Conservation (phyloP, 176 grass and related monocot genomes). For the Carex littledalei region DNA sequence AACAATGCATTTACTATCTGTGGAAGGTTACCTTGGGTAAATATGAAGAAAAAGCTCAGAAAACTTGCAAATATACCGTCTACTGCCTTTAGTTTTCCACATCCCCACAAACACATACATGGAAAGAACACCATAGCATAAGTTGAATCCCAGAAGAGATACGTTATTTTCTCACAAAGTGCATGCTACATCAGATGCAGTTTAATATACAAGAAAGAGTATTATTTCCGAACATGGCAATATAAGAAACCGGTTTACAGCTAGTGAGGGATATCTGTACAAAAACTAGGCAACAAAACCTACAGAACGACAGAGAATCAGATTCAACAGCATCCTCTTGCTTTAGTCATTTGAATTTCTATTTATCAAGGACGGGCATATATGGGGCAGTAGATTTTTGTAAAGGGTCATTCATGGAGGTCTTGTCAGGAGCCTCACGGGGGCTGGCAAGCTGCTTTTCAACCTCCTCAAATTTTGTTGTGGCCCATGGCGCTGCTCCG, state of each 20-base stretch:
- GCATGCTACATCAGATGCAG: not conserved
- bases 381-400: slow-evolving; percentile 50
- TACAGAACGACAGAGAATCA: not conserved
- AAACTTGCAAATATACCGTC: not conserved
- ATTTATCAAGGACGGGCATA: slow-evolving; percentile 56
- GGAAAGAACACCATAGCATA: not conserved
- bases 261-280: not conserved
- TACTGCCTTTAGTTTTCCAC: not conserved
- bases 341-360: slow-evolving; percentile 47
- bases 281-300: not conserved
- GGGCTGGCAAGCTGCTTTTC: slow-evolving; percentile 72
- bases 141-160: not conserved
- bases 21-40: not conserved
- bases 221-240: not conserved
- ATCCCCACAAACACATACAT: not conserved
- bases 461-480: slow-evolving; percentile 76
- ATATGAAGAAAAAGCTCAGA: not conserved
- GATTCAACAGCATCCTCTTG: slow-evolving; percentile 21
- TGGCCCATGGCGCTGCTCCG: slow-evolving; percentile 59
- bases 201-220: not conserved
- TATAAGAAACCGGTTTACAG: not conserved
- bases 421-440: slow-evolving; percentile 42
- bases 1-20: not conserved
- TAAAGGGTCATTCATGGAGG: slow-evolving; percentile 15
- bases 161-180: not conserved